Conservation (phyloP, 108 stramenopile species). For the Skeletonema potamos region DNA sequence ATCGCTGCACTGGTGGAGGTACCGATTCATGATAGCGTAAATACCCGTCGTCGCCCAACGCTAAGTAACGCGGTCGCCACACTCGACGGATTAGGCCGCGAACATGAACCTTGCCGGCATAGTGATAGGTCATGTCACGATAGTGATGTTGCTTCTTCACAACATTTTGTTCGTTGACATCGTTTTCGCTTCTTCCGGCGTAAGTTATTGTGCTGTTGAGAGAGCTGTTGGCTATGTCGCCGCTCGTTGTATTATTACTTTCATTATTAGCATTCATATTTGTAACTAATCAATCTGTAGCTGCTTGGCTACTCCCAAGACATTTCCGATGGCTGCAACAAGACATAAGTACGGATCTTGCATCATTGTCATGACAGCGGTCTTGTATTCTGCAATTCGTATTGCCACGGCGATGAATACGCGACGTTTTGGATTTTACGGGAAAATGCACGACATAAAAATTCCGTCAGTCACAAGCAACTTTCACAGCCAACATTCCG, state of each 20-base stretch:
- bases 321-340: neutral
- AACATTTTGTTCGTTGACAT: conserved; percentile 2
- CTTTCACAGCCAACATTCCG: too few relatives aligned
- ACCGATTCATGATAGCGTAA: conserved; percentile 83
- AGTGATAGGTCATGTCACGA: conserved; percentile 40
- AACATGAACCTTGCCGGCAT: conserved; percentile 73
- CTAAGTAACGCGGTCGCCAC: conserved; percentile 88
- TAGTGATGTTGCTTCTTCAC: neutral
- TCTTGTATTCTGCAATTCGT: too few relatives aligned
- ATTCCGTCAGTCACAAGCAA: too few relatives aligned
- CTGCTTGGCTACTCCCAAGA: neutral
- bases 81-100: conserved; percentile 83
- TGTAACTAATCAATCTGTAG: neutral
- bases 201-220: neutral
- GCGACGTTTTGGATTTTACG: too few relatives aligned
- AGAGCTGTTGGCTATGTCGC: conserved; percentile 4
- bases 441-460: too few relatives aligned
- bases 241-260: neutral
- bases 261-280: neutral
- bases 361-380: neutral
- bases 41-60: conserved; percentile 69
- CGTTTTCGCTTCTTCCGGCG: neutral
- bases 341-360: neutral
- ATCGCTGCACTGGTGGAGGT: conserved; percentile 27
- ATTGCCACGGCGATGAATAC: too few relatives aligned